Evolutionary conservation across 805 yeast species (phyloP), one percentile per base, ranked within the genome.

Genomic region (Saccharomycopsis guyanensis): DNA sequence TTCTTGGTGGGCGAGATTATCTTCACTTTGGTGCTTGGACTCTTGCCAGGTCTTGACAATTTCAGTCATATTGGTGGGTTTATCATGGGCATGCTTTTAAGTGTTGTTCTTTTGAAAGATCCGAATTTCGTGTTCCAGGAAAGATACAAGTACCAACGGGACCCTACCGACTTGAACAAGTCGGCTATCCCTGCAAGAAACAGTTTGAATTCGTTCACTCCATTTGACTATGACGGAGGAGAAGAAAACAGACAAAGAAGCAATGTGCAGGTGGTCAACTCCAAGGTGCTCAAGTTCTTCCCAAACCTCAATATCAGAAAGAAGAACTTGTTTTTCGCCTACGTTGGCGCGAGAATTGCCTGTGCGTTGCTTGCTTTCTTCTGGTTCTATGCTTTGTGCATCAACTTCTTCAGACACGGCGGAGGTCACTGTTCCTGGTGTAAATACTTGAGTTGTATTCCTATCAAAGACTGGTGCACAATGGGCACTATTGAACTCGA

Each of bases 1-100:
- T 65, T 72, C 12, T 71, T 78, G 62, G 50, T 79, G n/a, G 62
- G 64, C 7, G 87, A 82, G 57, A 70, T 82, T 32, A 55, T 80
- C 10, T 66, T 80, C 3, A 70, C 80, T 33, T 68, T 82, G 39
- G 82, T 73, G 4, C 62, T 82, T 16, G 89, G 89, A 0, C 64
- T 82, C 16, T 62, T 82, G 13, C 89, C 89, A 0, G 89, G 89
- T 0, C 58, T 82, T 45, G 89, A 82, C 59, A 82, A 82, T 58
- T 82, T 82, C 56, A 71, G 83, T 37, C 88, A 82, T 59, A 73
- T 82, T 54, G 89, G 89, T 8, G 89, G 89, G 4, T 80, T 82
- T 62, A 72, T 78, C 20, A 64, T 76, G 62, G 89, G 89, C 0
- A 33, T 78, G 0, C 57, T 76, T 23, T 53, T 69, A 29, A 76